Base-by-base conservation (phyloP, 208 protist genomes). In the Wallacemonas collosoma region DNA sequence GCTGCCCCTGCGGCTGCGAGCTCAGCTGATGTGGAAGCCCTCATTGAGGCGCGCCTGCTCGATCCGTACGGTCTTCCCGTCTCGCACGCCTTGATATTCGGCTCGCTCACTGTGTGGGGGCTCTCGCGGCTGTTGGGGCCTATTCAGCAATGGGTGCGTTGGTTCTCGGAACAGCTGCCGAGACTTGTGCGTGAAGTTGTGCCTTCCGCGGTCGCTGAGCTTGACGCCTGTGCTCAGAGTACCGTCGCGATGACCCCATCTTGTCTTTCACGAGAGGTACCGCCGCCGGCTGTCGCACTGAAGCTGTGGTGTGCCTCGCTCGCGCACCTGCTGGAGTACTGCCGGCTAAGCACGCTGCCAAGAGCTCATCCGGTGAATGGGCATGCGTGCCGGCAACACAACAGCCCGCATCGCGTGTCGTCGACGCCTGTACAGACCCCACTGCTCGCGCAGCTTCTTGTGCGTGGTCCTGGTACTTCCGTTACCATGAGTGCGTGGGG, bases 1-100 rank as follows among this genome's bases (percentile, higher is more conserved):
- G 15, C 11, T 38, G 17, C 58, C 36, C 8, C 5, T 64, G 41
- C 40, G 26, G 26, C 8, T 38, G 50, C 3, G 53, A 6, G 26
- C 26, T 26, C 41, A 11, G 47, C 54, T 40, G 48, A 64, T 35
- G 14, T 68, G 11, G 57, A 62, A n/a, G 1, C 11, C 35, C 60
- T 65, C 14, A 35, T 70, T 12, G 40, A 73, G 45, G 67, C 6
- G 38, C 26, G 61, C 5, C 41, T 84, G 38, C 63, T 68, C 1
- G 71, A 77, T 54, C 38, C 57, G 38, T 4, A 38, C 5, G 72
- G 67, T 15, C 50, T 77, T 12, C 63, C 76, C 3, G 55, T 70
- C 26, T 7, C 62, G 4, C 75, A 79, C 62, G 17, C 58, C 14
- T 48, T 79, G 3, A n/a, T 75, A 14, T 74, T 63, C 43, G 75